These are phyloP conservation scores for Amanita rubescens DNA, from an alignment of 768 basidiomycete genomes.

Conservation along the genomic window DNA sequence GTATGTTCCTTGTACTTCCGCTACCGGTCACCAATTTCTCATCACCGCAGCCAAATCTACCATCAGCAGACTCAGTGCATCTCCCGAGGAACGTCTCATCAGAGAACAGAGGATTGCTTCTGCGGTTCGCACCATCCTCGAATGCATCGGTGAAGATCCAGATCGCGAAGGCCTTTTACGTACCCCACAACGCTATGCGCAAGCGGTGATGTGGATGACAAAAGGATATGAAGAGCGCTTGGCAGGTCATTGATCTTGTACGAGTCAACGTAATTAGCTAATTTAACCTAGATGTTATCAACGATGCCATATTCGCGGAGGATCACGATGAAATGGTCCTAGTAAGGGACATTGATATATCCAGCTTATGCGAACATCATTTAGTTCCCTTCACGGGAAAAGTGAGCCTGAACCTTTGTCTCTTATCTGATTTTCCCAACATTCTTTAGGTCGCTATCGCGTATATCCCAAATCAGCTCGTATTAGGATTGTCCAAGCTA, in stretches of 20 bases:
- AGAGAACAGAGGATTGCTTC: constrained; percentile 71
- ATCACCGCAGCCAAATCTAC: constrained; percentile 75
- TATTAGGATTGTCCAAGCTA: constrained; percentile 92
- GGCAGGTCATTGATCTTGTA: constrained; percentile 46
- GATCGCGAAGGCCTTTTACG: constrained; percentile 85
- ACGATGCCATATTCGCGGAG: constrained; percentile 96
- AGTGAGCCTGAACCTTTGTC: constrained; percentile 32
- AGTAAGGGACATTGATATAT: constrained; percentile 95
- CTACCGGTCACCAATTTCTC: neutral
- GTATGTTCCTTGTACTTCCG: constrained; percentile 33
- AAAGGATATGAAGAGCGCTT: constrained; percentile 95
- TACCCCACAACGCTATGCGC: constrained; percentile 94
- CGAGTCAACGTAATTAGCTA: constrained; percentile 13
- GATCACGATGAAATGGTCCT: constrained; percentile 99
- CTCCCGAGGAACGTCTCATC: constrained; percentile 59
- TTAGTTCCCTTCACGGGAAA: constrained; percentile 97
- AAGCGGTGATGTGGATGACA: constrained; percentile 99
- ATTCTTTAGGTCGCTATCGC: constrained; percentile 81
- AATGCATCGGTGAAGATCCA: constrained; percentile 98
- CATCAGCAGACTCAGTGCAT: constrained; percentile 73
- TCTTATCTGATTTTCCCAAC: constrained; percentile 16
- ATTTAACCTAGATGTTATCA: constrained; percentile 76
- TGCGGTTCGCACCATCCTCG: constrained; percentile 87
- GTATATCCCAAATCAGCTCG: constrained; percentile 93
- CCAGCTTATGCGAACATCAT: constrained; percentile 97